Base-by-base conservation (phyloP, 2,329 filamentous ascomycete genomes). In the Aspergillus fischeri region DNA sequence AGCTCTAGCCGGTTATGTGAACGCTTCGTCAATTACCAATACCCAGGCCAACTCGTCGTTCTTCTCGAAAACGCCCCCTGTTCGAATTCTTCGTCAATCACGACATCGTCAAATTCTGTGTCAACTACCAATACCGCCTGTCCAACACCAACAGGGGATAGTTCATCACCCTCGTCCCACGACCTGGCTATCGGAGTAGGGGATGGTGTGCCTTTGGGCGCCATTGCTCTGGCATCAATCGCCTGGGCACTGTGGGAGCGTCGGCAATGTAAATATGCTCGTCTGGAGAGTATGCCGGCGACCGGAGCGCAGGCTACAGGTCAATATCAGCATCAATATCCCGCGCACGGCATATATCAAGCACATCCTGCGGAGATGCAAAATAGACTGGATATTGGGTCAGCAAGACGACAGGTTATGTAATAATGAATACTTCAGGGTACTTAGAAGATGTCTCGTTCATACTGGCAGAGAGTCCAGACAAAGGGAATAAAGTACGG, bases 1-100 rank as follows among this genome's bases (percentile, higher is more conserved):
- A 2, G 62, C 49, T 1, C 32, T 65, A 4, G 52, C 57, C 10
- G 29, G 25, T 8, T 45, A 41, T 20, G 28, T 8, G 6, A 52
- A 21, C 5, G 35, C 21, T 11, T 44, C 38, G 1, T 17, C 32
- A 1, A 21, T 11, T 3, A 17, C 53, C 7, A 21, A 21, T n/a
- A 44, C n/a, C n/a, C n/a, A n/a, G n/a, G n/a, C n/a, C n/a, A n/a
- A n/a, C n/a, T n/a, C n/a, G n/a, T n/a, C n/a, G n/a, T n/a, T n/a
- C n/a, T n/a, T n/a, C n/a, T n/a, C n/a, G n/a, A n/a, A n/a, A n/a
- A n/a, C n/a, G n/a, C n/a, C 38, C 20, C n/a, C 38, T 6, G 38
- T 2, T 20, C n/a, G 42, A 21, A 44, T 24, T 24, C n/a, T 44
- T 20, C 20, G 24, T n/a, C 42, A 8, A 7, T 14, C 4, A 5